Percentiles rank a stretch among this genome's conserved stretches.
Conservation (phyloP, 2,329 filamentous ascomycete genomes). For the Atkinsonella texensis region DNA sequence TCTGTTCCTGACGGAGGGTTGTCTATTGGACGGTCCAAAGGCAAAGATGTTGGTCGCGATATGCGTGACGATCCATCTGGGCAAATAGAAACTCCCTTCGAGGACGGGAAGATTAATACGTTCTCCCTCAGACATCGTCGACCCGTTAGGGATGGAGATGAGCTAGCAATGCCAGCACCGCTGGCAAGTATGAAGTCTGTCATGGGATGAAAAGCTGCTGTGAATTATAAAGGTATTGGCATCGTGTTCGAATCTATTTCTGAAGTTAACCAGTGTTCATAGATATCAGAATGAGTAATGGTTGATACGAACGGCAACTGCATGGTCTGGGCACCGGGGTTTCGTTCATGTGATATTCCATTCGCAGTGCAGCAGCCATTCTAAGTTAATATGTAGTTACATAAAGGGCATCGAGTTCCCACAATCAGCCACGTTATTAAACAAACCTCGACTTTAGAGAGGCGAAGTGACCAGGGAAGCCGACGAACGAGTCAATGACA, state of each 20-base stretch:
- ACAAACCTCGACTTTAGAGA: too few relatives aligned
- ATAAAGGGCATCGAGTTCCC: too few relatives aligned
- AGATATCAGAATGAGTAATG: too few relatives aligned
- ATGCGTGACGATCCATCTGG: slow-evolving; percentile 34
- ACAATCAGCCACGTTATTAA: too few relatives aligned
- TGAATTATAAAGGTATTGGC: background rate
- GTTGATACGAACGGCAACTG: too few relatives aligned
- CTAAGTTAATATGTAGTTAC: too few relatives aligned
- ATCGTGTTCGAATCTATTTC: background rate
- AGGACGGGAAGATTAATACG: slow-evolving; percentile 27
- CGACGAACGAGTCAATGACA: slow-evolving; percentile 51
- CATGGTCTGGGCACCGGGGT: too few relatives aligned
- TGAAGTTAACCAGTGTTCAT: background rate
- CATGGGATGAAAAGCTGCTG: background rate
- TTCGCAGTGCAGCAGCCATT: too few relatives aligned
- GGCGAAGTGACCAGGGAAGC: slow-evolving; percentile 10
- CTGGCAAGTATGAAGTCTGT: slow-evolving; percentile 25
- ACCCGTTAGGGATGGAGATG: slow-evolving; percentile 23
- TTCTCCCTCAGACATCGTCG: slow-evolving; percentile 27
- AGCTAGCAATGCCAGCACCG: slow-evolving; percentile 35
- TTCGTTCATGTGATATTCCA: too few relatives aligned
- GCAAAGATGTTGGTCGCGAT: slow-evolving; percentile 40
- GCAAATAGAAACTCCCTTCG: slow-evolving; percentile 32
- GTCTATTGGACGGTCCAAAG: slow-evolving; percentile 40
- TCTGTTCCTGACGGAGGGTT: slow-evolving; percentile 31